Evolutionary conservation across 345 rosid species (phyloP).

Genomic region (Cardamine chenopodiifolia): DNA sequence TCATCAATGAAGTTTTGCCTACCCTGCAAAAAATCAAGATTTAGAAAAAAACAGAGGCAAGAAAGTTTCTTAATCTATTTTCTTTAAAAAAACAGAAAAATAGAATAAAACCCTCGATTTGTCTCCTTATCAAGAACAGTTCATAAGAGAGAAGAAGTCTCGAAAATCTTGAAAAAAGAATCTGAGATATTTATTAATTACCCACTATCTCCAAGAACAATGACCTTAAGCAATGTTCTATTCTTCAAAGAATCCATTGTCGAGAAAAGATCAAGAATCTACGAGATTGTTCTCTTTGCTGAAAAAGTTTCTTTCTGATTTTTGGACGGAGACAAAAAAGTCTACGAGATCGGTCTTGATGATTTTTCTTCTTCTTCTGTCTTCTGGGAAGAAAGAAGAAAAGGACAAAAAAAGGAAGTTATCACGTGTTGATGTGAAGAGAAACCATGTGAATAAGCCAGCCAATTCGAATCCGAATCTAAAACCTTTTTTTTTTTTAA

Average conservation of each 20-base stretch:
- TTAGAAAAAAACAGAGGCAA: not conserved
- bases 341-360: slow-evolving; percentile 35
- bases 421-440: slow-evolving; percentile 40
- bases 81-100: not conserved
- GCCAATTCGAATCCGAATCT: slow-evolving; percentile 37
- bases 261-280: slow-evolving; percentile 11
- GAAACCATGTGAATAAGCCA: slow-evolving; percentile 45
- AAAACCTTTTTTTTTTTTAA: no score
- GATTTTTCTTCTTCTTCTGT: slow-evolving; percentile 30
- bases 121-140: slow-evolving; percentile 10
- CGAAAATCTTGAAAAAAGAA: not conserved
- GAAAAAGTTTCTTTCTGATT: slow-evolving; percentile 31
- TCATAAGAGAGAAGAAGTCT: slow-evolving; percentile 1
- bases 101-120: not conserved
- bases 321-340: slow-evolving; percentile 31
- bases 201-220: slow-evolving; percentile 93
- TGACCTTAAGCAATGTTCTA: slow-evolving; percentile 80
- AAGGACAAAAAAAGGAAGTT: not conserved
- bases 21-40: slow-evolving; percentile 57
- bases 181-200: slow-evolving; percentile 42
- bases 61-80: not conserved
- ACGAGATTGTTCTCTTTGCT: slow-evolving; percentile 13
- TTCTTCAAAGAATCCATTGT: slow-evolving; percentile 51
- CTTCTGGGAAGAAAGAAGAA: not conserved
- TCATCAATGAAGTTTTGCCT: slow-evolving; percentile 91